Percentiles rank a stretch among this genome's conserved stretches.
These are phyloP conservation scores for Candida suzukii DNA, from an alignment of 805 yeast genomes.

Conservation along the genomic window DNA sequence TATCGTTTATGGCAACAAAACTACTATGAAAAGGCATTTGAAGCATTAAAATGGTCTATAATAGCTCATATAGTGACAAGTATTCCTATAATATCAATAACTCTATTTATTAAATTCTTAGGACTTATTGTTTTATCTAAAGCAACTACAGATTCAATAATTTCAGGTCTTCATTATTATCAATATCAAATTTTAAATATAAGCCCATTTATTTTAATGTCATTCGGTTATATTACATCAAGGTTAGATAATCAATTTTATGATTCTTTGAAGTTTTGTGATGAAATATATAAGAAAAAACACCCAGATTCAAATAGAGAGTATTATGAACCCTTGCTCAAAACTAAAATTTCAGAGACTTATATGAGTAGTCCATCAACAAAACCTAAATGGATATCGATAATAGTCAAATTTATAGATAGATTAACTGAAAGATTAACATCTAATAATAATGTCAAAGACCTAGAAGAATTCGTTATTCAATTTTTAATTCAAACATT, in stretches of 20 bases:
- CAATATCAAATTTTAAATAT: constrained; percentile 32
- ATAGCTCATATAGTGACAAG: constrained; percentile 28
- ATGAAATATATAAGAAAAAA: constrained; percentile 27
- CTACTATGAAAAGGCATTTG: constrained; percentile 29
- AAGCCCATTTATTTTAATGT: constrained; percentile 31
- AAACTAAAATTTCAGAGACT: neutral
- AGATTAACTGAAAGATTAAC: neutral
- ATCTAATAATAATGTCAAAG: neutral
- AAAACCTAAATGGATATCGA: neutral
- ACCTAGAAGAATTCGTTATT: neutral
- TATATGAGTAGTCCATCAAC: neutral
- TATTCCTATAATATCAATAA: constrained; percentile 17
- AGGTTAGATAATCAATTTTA: constrained; percentile 35
- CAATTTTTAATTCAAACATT: constrained; percentile 3
- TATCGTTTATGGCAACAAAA: constrained; percentile 32
- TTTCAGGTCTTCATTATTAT: constrained; percentile 21
- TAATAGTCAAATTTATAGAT: neutral
- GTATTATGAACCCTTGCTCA: constrained; percentile 11
- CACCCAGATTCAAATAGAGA: constrained; percentile 29
- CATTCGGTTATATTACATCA: constrained; percentile 27
- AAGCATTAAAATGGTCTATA: constrained; percentile 30
- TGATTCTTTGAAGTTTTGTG: constrained; percentile 31
- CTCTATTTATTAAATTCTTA: constrained; percentile 15
- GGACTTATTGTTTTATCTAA: constrained; percentile 9
- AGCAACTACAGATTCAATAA: constrained; percentile 8